Conservation (phyloP, 164 flowering plant genomes). For the Nymphaea thermarum region DNA sequence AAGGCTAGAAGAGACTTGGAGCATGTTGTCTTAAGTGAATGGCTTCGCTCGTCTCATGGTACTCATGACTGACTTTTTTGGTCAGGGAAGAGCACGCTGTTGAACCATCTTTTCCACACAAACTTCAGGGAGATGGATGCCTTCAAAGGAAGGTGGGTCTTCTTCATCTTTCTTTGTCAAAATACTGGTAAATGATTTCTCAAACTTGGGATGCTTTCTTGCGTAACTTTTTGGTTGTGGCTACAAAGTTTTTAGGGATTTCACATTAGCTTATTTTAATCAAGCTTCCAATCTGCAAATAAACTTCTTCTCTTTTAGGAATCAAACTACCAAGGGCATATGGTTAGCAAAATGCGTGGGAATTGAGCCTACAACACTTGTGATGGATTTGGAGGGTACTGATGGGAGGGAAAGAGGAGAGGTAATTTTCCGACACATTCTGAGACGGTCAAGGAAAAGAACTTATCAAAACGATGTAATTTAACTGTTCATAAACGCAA, state of each 20-base stretch:
- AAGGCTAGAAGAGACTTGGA: too few species aligned
- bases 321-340: slow-evolving; percentile 93
- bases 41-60: too few species aligned
- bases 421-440: slow-evolving; percentile 23
- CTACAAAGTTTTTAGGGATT: too few species aligned
- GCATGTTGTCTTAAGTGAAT: too few species aligned
- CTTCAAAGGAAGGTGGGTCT: slow-evolving; percentile 69
- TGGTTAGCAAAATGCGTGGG: slow-evolving; percentile 86
- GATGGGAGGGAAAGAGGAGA: slow-evolving; percentile 99
- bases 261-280: not conserved
- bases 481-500: too few species aligned
- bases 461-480: too few species aligned
- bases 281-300: not conserved
- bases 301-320: slow-evolving; percentile 27
- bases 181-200: too few species aligned
- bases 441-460: too few species aligned
- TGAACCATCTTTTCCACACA: slow-evolving; percentile 73
- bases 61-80: not conserved
- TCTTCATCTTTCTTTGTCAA: not conserved
- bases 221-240: too few species aligned
- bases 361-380: slow-evolving; percentile 82
- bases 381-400: slow-evolving; percentile 98
- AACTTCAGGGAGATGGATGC: slow-evolving; percentile 98
- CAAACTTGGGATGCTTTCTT: too few species aligned
- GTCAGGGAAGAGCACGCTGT: slow-evolving; percentile 87